Base-by-base conservation (phyloP, 2,329 filamentous ascomycete genomes). In the Harringtonia lauricola region DNA sequence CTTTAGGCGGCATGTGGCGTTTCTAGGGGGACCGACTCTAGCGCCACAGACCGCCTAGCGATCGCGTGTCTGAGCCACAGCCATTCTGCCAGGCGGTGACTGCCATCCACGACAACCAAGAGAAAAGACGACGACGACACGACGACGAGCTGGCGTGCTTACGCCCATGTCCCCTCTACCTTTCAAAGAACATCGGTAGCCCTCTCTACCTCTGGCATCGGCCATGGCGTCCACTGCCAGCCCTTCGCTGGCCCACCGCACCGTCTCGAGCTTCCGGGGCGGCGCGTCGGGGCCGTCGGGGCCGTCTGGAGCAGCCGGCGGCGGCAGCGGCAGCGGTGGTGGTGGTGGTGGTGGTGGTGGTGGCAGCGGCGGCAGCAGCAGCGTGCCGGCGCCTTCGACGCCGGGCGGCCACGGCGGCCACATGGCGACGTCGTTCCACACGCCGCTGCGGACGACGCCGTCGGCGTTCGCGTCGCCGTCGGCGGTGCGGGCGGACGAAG, bases 401-500 rank as follows among this genome's bases (percentile, higher is more conserved):
- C 49, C 49, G 1, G 43, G 40, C n/a, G 35, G 38, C 0, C n/a
- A 19, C 64, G 12, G 60, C 12, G 19, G 28, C 15, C n/a, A n/a
- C 22, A 21, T 14, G 19, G n/a, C n/a, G n/a, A n/a, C n/a, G n/a
- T n/a, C n/a, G 4, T 21, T 21, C 39, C 76, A 78, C 51, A 86
- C 83, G 9, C 81, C 77, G 44, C 59, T 72, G 51, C 66, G 74
- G 49, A 59, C 66, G 55, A 62, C 76, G 53, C 58, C 79, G 28
- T 65, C 76, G 39, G 61, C 68, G 28, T 76, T 79, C 56, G 70
- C 77, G 51, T 74, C 75, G 37, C 68, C 78, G 51, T 74, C 78
- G 47, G 63, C 78, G 55, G 60, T 84, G 52, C 70, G 80, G 55
- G 66, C 81, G 55, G 88, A 95, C 54, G 92, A 98, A 56, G 92